These are phyloP conservation scores for Kwoniella botswanensis DNA, from an alignment of 768 basidiomycete species.

Conservation along the genomic window DNA sequence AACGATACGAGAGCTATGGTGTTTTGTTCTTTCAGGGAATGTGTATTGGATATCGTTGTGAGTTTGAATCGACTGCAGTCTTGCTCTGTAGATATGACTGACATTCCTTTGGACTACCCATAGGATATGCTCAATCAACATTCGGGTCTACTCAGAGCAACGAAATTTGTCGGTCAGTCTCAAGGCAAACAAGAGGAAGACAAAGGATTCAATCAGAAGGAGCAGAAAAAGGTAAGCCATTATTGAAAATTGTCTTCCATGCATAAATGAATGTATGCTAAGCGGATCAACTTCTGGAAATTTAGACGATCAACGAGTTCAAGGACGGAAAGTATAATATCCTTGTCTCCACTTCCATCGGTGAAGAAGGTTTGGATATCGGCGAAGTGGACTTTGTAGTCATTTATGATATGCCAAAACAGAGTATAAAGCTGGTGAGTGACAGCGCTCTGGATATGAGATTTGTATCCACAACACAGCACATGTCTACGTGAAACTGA, in stretches of 20 bases:
- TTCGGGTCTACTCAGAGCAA: slow-evolving; percentile 76
- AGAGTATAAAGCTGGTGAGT: slow-evolving; percentile 90
- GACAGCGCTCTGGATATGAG: neutral
- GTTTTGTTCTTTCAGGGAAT: slow-evolving; percentile 86
- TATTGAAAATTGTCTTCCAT: neutral
- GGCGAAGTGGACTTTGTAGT: slow-evolving; percentile 95
- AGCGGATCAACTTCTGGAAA: neutral
- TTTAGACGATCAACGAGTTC: slow-evolving; percentile 82
- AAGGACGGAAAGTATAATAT: slow-evolving; percentile 86
- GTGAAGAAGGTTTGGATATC: slow-evolving; percentile 97
- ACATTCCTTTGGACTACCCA: too few species aligned
- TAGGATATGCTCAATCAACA: slow-evolving; percentile 73
- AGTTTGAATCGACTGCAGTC: slow-evolving; percentile 20
- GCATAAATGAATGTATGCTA: neutral
- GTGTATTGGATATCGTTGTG: slow-evolving; percentile 85
- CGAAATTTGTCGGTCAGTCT: slow-evolving; percentile 79
- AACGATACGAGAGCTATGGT: slow-evolving; percentile 81
- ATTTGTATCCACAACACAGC: too few species aligned
- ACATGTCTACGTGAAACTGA: neutral
- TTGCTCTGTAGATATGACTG: too few species aligned
- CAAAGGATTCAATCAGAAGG: slow-evolving; percentile 86
- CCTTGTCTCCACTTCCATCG: slow-evolving; percentile 92
- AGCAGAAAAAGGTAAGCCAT: slow-evolving; percentile 79
- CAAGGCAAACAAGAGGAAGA: slow-evolving; percentile 78
- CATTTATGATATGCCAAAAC: slow-evolving; percentile 96